phyloP scores from a whole-genome alignment of 768 basidiomycete genomes.

The Paxillus rubicundulus region DNA sequence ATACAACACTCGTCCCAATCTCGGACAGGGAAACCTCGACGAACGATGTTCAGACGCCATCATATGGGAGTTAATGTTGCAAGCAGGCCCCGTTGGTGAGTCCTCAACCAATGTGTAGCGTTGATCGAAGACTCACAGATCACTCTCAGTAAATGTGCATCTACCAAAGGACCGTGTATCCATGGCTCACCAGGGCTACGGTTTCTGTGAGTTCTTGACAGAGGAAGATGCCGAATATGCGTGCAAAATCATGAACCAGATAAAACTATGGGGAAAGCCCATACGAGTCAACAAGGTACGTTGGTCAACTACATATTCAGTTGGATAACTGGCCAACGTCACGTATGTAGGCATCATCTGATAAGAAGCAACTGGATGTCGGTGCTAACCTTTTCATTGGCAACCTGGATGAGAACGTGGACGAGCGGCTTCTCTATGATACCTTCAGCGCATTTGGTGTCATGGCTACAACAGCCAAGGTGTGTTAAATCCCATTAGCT shows the following conservation, averaged over 20 bases:
- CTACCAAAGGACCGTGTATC: constrained; percentile 98
- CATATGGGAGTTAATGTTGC: constrained; percentile 98
- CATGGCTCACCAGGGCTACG: constrained; percentile 98
- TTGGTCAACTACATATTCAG: constrained; percentile 4
- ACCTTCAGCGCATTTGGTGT: constrained; percentile 95
- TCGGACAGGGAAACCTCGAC: constrained; percentile 86
- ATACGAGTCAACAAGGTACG: constrained; percentile 97
- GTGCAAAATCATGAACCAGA: constrained; percentile 99
- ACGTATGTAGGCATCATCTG: constrained; percentile 79
- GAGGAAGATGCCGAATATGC: constrained; percentile 99
- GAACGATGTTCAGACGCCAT: constrained; percentile 92
- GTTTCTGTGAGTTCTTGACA: constrained; percentile 98
- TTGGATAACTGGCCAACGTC: constrained; percentile 10
- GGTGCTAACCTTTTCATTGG: constrained; percentile 98
- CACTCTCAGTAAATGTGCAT: constrained; percentile 83
- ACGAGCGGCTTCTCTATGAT: constrained; percentile 89
- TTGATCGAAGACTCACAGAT: neutral
- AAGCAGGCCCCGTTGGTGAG: constrained; percentile 98
- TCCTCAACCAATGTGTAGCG: constrained; percentile 11
- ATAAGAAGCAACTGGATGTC: constrained; percentile 97
- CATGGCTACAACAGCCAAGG: constrained; percentile 90
- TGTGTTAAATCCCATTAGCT: constrained; percentile 16
- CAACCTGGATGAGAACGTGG: constrained; percentile 92
- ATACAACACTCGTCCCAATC: constrained; percentile 1
- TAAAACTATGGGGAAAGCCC: constrained; percentile 98